Evolutionary conservation across 176 grass and related monocot genomes (phyloP).

Genomic region (Saccharum officinarum): DNA sequence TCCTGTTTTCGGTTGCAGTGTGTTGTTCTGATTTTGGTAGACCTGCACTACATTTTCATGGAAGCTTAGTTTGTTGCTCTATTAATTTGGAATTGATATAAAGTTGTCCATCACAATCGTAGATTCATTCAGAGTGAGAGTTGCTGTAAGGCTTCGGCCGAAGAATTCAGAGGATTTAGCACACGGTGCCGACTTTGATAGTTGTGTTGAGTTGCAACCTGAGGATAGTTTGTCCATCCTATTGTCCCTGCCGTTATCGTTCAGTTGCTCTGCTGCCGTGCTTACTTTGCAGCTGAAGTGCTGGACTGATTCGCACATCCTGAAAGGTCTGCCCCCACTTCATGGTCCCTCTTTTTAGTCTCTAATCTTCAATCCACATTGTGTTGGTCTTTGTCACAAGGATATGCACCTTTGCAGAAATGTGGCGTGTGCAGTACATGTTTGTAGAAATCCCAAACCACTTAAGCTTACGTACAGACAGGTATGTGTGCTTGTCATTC

Average conservation of each 20-base stretch:
- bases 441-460: too few relatives aligned
- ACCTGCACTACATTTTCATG: background rate
- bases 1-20: background rate
- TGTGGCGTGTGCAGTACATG: too few relatives aligned
- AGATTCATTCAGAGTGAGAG: constrained; percentile 86
- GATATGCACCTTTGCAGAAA: too few relatives aligned
- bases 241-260: background rate
- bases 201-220: constrained; percentile 81
- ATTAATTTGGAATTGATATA: background rate
- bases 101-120: background rate
- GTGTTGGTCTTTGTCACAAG: too few relatives aligned
- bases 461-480: too few relatives aligned
- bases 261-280: too few relatives aligned
- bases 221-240: constrained; percentile 50
- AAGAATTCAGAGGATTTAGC: constrained; percentile 66
- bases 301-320: too few relatives aligned
- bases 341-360: too few relatives aligned
- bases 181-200: constrained; percentile 56
- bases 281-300: too few relatives aligned
- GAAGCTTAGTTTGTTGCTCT: background rate
- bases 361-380: too few relatives aligned
- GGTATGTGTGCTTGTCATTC: too few relatives aligned
- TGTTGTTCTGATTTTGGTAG: background rate
- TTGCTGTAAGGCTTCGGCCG: constrained; percentile 81
- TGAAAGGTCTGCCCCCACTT: too few relatives aligned